phyloP scores from a whole-genome alignment of 2,329 filamentous ascomycete species.

The Verticillium alfalfae region DNA sequence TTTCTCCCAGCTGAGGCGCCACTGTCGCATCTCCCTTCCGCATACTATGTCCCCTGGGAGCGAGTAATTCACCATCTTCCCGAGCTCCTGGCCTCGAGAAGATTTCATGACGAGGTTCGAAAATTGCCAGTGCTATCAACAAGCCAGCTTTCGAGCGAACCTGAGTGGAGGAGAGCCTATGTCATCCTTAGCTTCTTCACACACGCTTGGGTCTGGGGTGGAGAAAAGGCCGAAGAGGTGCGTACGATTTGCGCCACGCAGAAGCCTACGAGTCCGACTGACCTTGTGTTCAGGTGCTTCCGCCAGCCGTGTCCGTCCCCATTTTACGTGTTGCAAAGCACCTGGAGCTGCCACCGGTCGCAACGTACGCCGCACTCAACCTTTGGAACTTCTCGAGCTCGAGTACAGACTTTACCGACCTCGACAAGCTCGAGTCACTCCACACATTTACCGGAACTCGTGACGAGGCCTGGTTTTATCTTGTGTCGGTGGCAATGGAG shows the following conservation, averaged over 20 bases:
- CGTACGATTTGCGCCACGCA: not conserved
- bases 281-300: slow-evolving; percentile 47
- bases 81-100: slow-evolving; percentile 55
- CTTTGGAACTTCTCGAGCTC: slow-evolving; percentile 81
- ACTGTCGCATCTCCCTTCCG: slow-evolving; percentile 55
- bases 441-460: slow-evolving; percentile 83
- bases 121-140: slow-evolving; percentile 66
- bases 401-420: slow-evolving; percentile 48
- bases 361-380: slow-evolving; percentile 82
- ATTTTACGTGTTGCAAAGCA: slow-evolving; percentile 66
- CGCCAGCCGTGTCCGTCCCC: slow-evolving; percentile 71
- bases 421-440: slow-evolving; percentile 66
- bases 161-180: slow-evolving; percentile 80
- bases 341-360: slow-evolving; percentile 78
- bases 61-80: slow-evolving; percentile 62
- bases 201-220: slow-evolving; percentile 88
- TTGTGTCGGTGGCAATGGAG: slow-evolving; percentile 87
- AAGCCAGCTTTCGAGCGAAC: slow-evolving; percentile 53
- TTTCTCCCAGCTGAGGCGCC: slow-evolving; percentile 74
- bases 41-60: slow-evolving; percentile 81
- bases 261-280: slow-evolving; percentile 6
- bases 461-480: slow-evolving; percentile 93
- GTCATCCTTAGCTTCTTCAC: slow-evolving; percentile 71
- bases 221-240: slow-evolving; percentile 67
- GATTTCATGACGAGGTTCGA: slow-evolving; percentile 59